These are phyloP conservation scores for Astrocystis sublimbata DNA, from an alignment of 495 filamentous ascomycete genomes.

Conservation along the genomic window DNA sequence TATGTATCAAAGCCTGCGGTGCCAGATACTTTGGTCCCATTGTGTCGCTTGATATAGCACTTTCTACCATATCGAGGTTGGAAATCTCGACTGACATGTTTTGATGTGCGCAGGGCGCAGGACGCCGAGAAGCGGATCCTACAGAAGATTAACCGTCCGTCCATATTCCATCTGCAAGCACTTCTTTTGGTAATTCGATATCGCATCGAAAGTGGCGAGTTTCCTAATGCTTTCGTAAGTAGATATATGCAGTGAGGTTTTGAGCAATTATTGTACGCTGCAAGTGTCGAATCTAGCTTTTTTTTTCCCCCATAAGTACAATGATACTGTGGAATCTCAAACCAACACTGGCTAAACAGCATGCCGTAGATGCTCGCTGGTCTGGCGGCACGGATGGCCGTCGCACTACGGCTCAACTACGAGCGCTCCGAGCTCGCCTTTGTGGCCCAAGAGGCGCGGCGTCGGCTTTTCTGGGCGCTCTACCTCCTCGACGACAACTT, in stretches of 20 bases:
- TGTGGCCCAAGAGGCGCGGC: constrained; percentile 32
- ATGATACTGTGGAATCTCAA: no score
- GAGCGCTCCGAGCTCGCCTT: constrained; percentile 28
- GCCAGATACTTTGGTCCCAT: no score
- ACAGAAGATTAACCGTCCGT: constrained; percentile 29
- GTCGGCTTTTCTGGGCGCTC: constrained; percentile 33
- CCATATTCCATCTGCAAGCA: constrained; percentile 33
- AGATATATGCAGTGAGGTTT: background rate
- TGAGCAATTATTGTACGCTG: background rate
- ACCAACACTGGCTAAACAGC: background rate
- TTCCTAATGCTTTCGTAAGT: constrained; percentile 29
- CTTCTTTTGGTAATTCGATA: constrained; percentile 33
- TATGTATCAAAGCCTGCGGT: no score
- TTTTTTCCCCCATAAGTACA: no score
- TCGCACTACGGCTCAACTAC: constrained; percentile 33
- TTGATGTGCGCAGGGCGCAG: constrained; percentile 28
- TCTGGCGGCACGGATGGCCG: constrained; percentile 29
- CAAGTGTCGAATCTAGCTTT: background rate
- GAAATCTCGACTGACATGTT: no score
- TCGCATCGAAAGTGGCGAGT: constrained; percentile 29
- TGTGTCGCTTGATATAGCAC: no score
- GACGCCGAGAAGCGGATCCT: constrained; percentile 31
- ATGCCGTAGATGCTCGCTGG: constrained; percentile 27
- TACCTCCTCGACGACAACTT: constrained; percentile 32
- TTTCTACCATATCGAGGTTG: no score